phyloP scores from a whole-genome alignment of 805 yeast species.

The Wickerhamomyces bovis region DNA sequence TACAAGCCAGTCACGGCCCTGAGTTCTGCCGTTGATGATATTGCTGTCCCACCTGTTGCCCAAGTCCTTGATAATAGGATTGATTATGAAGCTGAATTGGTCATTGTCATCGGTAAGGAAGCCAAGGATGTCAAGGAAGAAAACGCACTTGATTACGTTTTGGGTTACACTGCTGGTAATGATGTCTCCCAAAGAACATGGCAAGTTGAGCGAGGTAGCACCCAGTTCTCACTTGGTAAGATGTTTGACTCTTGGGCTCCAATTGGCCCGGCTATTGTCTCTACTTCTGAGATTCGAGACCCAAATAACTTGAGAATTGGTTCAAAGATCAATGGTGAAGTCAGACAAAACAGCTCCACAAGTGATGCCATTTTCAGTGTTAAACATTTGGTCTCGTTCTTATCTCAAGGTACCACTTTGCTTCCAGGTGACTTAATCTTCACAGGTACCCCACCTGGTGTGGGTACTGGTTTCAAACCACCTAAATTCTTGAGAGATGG shows the following conservation, averaged over 20 bases:
- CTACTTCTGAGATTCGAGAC: constrained; percentile 24
- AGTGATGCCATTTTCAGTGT: constrained; percentile 43
- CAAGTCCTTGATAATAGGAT: constrained; percentile 26
- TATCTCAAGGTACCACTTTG: constrained; percentile 45
- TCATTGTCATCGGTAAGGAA: constrained; percentile 46
- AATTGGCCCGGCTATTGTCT: constrained; percentile 47
- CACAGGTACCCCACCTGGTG: constrained; percentile 54
- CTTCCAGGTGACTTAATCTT: constrained; percentile 47
- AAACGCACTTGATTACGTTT: constrained; percentile 40
- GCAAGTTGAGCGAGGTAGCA: constrained; percentile 48
- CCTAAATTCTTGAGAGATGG: constrained; percentile 37
- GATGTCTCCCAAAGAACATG: constrained; percentile 54
- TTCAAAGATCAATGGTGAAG: constrained; percentile 40
- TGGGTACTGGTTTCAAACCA: constrained; percentile 40
- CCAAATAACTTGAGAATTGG: constrained; percentile 28
- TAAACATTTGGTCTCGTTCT: constrained; percentile 36
- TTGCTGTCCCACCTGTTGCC: constrained; percentile 35
- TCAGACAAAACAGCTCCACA: constrained; percentile 38
- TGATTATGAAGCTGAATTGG: constrained; percentile 52
- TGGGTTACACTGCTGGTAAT: constrained; percentile 50
- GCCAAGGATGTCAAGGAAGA: constrained; percentile 36
- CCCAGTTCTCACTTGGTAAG: constrained; percentile 48
- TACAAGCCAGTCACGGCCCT: constrained; percentile 43
- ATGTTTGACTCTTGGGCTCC: constrained; percentile 55
- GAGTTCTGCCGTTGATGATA: constrained; percentile 36